phyloP scores from a whole-genome alignment of 176 grass and related monocot species.

The Tillandsia leiboldiana region DNA sequence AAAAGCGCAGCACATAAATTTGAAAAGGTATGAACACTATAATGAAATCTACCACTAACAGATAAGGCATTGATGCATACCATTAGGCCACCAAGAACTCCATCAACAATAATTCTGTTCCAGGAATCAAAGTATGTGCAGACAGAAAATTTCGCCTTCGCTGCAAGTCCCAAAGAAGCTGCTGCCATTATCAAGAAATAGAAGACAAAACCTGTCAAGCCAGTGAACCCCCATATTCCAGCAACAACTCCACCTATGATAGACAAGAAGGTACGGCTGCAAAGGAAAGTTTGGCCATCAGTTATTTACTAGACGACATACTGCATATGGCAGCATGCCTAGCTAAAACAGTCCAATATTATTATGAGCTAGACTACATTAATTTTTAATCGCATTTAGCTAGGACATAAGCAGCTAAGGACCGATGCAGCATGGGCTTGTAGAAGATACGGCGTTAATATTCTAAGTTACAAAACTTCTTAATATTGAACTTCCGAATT shows the following conservation, averaged over 20 bases:
- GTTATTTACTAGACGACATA: conserved; percentile 11
- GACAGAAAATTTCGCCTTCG: conserved; percentile 78
- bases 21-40: neutral
- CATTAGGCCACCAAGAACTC: conserved; percentile 84
- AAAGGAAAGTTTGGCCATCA: conserved; percentile 16
- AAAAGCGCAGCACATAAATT: no score
- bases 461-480: no score
- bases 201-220: conserved; percentile 68
- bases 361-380: neutral
- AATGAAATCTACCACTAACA: neutral
- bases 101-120: conserved; percentile 78
- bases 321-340: neutral
- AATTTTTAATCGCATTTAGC: neutral
- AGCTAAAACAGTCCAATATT: conserved; percentile 4
- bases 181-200: conserved; percentile 77
- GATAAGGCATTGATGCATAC: conserved; percentile 30
- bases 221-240: conserved; percentile 85
- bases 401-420: no score
- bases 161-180: conserved; percentile 49
- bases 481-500: no score
- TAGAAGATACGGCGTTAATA: no score
- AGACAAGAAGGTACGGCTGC: conserved; percentile 84
- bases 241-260: conserved; percentile 87
- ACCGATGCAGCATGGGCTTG: no score
- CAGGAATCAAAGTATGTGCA: conserved; percentile 68